Percentiles rank a stretch among this genome's conserved stretches.
phyloP scores from a whole-genome alignment of 2,329 filamentous ascomycete genomes.

The Hymenoscyphus linearis region DNA sequence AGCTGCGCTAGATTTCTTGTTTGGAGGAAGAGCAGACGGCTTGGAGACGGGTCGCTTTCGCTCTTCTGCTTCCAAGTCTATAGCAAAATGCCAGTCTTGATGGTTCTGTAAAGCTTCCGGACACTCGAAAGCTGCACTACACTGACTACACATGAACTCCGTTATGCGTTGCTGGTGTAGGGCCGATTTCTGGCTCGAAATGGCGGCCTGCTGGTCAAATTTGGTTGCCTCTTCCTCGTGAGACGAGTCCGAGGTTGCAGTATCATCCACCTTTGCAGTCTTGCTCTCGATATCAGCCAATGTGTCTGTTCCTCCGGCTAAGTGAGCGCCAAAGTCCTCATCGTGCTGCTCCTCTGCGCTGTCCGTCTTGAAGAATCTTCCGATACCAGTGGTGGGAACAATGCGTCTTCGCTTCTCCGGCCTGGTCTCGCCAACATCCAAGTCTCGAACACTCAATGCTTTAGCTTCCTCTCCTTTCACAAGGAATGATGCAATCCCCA shows the following conservation, averaged over 20 bases:
- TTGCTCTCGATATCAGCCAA: slow-evolving; percentile 15
- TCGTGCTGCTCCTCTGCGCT: slow-evolving; percentile 26
- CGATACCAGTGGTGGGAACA: slow-evolving; percentile 24
- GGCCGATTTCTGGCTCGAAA: slow-evolving; percentile 21
- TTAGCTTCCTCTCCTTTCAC: slow-evolving; percentile 66
- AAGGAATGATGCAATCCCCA: slow-evolving; percentile 82
- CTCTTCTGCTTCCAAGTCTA: slow-evolving; percentile 62
- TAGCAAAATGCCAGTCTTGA: slow-evolving; percentile 91
- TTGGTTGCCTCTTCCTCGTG: slow-evolving; percentile 29
- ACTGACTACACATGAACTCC: slow-evolving; percentile 55
- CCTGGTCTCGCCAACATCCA: slow-evolving; percentile 13
- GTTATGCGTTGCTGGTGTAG: slow-evolving; percentile 34
- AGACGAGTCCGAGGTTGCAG: slow-evolving; percentile 13
- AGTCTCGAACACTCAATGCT: slow-evolving; percentile 36
- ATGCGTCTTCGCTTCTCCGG: slow-evolving; percentile 31
- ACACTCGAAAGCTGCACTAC: slow-evolving; percentile 54
- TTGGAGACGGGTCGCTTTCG: slow-evolving; percentile 21
- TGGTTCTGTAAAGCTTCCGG: slow-evolving; percentile 65
- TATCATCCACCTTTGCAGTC: slow-evolving; percentile 10
- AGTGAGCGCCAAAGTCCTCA: slow-evolving; percentile 28
- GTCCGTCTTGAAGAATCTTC: slow-evolving; percentile 30
- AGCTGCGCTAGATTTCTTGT: slow-evolving; percentile 31
- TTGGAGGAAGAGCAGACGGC: slow-evolving; percentile 12
- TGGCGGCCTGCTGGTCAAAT: slow-evolving; percentile 18
- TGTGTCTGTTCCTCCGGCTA: slow-evolving; percentile 12